phyloP scores from a whole-genome alignment of 805 yeast genomes.

The Hanseniaspora taiwanica region DNA sequence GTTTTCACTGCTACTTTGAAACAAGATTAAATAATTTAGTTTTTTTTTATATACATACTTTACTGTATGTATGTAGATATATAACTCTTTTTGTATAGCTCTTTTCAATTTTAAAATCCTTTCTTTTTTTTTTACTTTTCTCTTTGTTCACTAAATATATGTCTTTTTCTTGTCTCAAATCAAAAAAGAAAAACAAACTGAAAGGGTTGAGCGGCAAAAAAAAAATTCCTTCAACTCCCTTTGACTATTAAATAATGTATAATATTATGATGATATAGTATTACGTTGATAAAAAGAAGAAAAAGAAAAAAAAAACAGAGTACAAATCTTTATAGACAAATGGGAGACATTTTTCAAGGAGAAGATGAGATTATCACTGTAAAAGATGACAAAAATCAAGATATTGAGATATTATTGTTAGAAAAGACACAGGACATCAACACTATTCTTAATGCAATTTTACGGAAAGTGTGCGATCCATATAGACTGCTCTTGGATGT shows the following conservation, averaged over 20 bases:
- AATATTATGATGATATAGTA: too few relatives aligned
- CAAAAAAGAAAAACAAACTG: too few relatives aligned
- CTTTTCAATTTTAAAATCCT: background rate
- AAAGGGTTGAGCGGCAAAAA: background rate
- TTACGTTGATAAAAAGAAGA: background rate
- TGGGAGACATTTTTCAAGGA: background rate
- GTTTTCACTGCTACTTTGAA: conserved; percentile 55
- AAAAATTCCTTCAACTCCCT: too few relatives aligned
- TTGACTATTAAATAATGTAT: too few relatives aligned
- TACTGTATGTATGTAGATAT: too few relatives aligned
- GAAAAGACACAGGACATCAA: background rate
- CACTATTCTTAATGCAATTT: background rate
- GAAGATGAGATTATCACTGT: background rate
- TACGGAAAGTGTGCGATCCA: background rate
- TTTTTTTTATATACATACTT: background rate
- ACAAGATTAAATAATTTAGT: conserved; percentile 31
- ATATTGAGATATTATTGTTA: background rate
- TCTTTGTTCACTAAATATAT: background rate
- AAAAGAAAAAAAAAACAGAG: background rate
- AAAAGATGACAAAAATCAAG: background rate
- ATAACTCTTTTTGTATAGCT: background rate
- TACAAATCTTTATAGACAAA: background rate
- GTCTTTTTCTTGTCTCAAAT: background rate
- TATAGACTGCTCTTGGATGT: background rate
- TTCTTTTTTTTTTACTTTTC: background rate